A percentile compares a stretch with the other conserved stretches of the same genome.
phyloP scores from a whole-genome alignment of 139 green algal genomes.

The Picochlorum sp. region DNA sequence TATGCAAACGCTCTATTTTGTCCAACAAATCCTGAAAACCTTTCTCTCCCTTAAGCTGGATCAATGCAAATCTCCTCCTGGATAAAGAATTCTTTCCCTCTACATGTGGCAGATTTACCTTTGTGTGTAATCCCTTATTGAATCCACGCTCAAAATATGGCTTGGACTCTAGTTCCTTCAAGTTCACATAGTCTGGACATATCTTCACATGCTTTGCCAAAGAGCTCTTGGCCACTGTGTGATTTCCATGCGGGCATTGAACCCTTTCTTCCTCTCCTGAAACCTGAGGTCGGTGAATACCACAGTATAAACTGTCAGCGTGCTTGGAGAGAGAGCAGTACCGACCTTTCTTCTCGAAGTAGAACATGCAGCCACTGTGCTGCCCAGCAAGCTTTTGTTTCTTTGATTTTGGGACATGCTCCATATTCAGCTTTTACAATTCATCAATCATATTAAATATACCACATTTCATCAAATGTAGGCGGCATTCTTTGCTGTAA shows the following conservation, averaged over 20 bases:
- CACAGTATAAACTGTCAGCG: not conserved
- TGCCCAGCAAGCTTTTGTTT: not conserved
- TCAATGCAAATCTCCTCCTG: constrained; percentile 1
- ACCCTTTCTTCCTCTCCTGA: not conserved
- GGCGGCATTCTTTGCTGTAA: too few relatives aligned
- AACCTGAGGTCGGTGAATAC: not conserved
- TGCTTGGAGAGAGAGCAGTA: not conserved
- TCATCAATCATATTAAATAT: not conserved
- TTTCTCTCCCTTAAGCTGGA: too few relatives aligned
- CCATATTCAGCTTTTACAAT: not conserved
- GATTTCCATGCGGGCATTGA: constrained; percentile 3
- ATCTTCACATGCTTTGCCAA: constrained; percentile 1
- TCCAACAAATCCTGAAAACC: too few relatives aligned
- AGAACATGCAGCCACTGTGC: not conserved
- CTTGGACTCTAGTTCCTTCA: not conserved
- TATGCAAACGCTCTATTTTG: too few relatives aligned
- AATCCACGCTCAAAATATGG: not conserved
- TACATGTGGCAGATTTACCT: too few relatives aligned
- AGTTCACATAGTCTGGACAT: not conserved
- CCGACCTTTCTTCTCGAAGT: constrained; percentile 2
- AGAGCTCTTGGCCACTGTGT: not conserved
- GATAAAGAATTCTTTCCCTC: too few relatives aligned
- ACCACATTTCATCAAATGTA: not conserved
- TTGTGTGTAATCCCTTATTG: not conserved
- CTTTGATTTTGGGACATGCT: constrained; percentile 5